These are phyloP conservation scores for Pseudogymnoascus sp. DNA, from an alignment of 2,329 filamentous ascomycete genomes.

Conservation along the genomic window DNA sequence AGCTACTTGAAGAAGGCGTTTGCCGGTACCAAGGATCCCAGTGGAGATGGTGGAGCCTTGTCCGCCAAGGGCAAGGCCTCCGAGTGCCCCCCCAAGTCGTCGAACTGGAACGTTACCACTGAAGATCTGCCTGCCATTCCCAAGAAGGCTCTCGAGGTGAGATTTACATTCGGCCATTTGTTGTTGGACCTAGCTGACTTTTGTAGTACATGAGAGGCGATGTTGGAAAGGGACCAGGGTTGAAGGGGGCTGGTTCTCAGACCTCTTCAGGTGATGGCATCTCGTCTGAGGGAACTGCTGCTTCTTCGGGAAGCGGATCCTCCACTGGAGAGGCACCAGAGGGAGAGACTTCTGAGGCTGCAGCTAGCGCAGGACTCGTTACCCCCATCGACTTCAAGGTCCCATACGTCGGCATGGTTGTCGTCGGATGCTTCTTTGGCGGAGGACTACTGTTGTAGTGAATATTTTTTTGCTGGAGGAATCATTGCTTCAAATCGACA, in stretches of 20 bases:
- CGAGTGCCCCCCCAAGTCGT: not conserved
- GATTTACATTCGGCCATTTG: too few species aligned
- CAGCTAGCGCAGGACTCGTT: not conserved
- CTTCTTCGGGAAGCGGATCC: not conserved
- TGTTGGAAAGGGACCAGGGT: not conserved
- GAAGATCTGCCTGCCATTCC: not conserved
- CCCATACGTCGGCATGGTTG: not conserved
- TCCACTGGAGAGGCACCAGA: not conserved
- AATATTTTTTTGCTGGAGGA: not conserved
- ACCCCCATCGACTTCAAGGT: slow-evolving; percentile 3
- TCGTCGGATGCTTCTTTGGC: not conserved
- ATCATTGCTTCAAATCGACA: not conserved
- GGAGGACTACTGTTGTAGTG: slow-evolving; percentile 3
- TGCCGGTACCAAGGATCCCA: not conserved
- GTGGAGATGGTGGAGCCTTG: not conserved
- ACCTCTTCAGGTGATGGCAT: not conserved
- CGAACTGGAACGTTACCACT: slow-evolving; percentile 1
- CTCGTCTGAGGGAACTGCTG: not conserved
- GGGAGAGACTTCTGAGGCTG: not conserved
- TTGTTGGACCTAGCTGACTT: too few species aligned
- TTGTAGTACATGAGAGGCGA: not conserved
- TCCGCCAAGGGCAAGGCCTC: not conserved
- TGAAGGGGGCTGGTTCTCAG: not conserved
- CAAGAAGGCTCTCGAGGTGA: not conserved
- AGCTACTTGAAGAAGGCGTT: slow-evolving; percentile 3